Base-by-base conservation (phyloP, 2,329 filamentous ascomycete species). In the Plectosphaerella sp. region DNA sequence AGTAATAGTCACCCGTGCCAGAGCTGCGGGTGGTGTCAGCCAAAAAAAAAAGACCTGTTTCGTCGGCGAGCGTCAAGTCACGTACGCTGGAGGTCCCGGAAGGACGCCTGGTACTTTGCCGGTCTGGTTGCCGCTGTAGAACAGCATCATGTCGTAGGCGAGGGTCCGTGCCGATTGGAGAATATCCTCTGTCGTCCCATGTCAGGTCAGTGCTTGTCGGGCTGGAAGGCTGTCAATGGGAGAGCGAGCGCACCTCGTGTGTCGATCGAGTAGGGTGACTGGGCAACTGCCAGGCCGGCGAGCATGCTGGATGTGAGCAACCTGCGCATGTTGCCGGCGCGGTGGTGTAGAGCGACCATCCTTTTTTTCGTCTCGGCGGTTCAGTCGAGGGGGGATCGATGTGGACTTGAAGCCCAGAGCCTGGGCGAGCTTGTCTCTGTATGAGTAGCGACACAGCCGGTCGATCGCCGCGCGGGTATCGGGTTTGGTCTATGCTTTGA, bases 1-100 rank as follows among this genome's bases (percentile, higher is more conserved):
- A 87, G 71, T 86, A 86, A 62, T 82, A 83, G 45, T 70, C 67
- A 22, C 73, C 74, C 2, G 24, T 47, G 36, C 48, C 48, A 4
- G 15, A 16, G 41, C 16, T 20, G 16, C 14, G 14, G 37, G 8
- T 9, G 37, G 8, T 12, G 28, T 33, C 28, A 33, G 28, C 28
- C 8, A 33, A 33, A 3, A 39, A 12, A 39, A 39, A n/a, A 39
- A 8, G 10, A 7, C 37, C 4, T 14, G 37, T 9, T n/a, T 3
- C 14, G 14, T 22, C 37, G 37, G n/a, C 3, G 8, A 14, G 37
- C 7, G 37, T 22, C 22, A 15, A 7, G 37, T 15, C 16, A 39
- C 24, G 20, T 46, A 24, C 20, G 20, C 11, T 15, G 74, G 75
- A 43, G 75, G 75, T 8, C 74, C 74, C 10, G 75, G 75, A 6